Conservation (phyloP, 148 eudicot genomes). For the Chenopodium suecicum region DNA sequence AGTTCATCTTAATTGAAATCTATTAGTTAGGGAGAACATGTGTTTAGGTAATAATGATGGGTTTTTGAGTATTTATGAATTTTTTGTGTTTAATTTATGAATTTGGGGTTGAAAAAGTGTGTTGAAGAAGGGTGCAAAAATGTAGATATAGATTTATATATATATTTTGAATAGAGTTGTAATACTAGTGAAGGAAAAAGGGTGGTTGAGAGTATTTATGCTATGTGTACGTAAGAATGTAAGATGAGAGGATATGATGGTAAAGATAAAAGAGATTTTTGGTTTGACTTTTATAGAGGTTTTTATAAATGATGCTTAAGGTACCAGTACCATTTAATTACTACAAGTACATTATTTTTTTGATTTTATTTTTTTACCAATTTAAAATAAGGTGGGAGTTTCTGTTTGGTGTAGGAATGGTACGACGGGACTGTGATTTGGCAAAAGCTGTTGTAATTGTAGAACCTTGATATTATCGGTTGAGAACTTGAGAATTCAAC, state of each 20-base stretch:
- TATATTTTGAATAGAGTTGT: no score
- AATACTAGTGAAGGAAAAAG: not conserved
- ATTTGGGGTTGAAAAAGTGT: not conserved
- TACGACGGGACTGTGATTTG: not conserved
- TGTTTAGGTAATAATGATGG: no score
- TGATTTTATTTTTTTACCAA: no score
- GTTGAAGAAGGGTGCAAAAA: not conserved
- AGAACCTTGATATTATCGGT: not conserved
- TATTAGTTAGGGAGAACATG: not conserved
- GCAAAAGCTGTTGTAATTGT: not conserved
- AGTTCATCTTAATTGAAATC: not conserved
- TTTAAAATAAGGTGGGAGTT: not conserved
- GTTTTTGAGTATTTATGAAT: no score
- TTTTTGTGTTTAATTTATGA: no score
- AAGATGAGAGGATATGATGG: slow-evolving; percentile 13
- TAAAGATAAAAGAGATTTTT: not conserved
- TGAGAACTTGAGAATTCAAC: not conserved
- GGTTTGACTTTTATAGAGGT: not conserved
- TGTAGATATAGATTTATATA: no score
- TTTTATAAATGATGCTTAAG: not conserved
- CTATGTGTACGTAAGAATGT: slow-evolving; percentile 20
- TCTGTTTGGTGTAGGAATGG: not conserved
- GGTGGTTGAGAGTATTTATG: slow-evolving; percentile 32
- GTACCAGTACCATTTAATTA: not conserved
- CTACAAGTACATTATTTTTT: not conserved